These are phyloP conservation scores for Pseudocercospora fijiensis DNA, from an alignment of 2,329 filamentous ascomycete genomes.

Conservation along the genomic window DNA sequence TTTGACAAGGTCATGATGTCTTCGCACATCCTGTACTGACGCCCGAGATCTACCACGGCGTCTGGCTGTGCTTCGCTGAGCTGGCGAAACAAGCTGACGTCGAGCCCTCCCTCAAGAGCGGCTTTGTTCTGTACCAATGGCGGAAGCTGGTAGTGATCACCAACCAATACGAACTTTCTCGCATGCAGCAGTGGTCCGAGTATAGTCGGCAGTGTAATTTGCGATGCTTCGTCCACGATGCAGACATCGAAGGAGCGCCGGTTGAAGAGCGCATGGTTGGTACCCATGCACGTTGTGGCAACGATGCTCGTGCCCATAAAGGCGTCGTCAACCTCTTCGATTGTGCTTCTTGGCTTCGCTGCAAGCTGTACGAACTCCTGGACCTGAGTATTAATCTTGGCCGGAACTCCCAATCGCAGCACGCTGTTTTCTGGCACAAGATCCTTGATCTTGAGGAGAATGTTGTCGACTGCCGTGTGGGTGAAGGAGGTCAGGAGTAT, in stretches of 20 bases:
- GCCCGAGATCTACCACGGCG: constrained; percentile 86
- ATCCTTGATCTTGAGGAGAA: constrained; percentile 82
- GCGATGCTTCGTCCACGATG: constrained; percentile 96
- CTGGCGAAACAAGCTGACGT: constrained; percentile 90
- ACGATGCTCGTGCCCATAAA: constrained; percentile 88
- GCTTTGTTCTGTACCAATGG: constrained; percentile 91
- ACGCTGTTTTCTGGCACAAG: constrained; percentile 59
- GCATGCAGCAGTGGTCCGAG: constrained; percentile 92
- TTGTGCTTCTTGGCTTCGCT: constrained; percentile 67
- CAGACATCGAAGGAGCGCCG: constrained; percentile 95
- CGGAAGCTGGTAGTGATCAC: constrained; percentile 93
- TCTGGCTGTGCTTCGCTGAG: constrained; percentile 84
- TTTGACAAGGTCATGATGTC: constrained; percentile 96
- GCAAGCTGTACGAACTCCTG: constrained; percentile 80
- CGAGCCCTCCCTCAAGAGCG: constrained; percentile 79
- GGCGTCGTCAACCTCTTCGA: constrained; percentile 78
- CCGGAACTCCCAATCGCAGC: constrained; percentile 77
- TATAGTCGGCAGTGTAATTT: constrained; percentile 94
- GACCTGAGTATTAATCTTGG: constrained; percentile 86
- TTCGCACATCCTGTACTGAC: constrained; percentile 97
- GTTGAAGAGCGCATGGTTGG: constrained; percentile 84
- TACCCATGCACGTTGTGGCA: constrained; percentile 89
- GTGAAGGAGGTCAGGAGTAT: constrained; percentile 94
- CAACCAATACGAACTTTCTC: constrained; percentile 87
- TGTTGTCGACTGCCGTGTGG: constrained; percentile 97